A percentile compares a stretch with the other conserved stretches of the same genome.
These are phyloP conservation scores for Geranium brycei DNA, from an alignment of 345 rosid genomes.

Conservation along the genomic window DNA sequence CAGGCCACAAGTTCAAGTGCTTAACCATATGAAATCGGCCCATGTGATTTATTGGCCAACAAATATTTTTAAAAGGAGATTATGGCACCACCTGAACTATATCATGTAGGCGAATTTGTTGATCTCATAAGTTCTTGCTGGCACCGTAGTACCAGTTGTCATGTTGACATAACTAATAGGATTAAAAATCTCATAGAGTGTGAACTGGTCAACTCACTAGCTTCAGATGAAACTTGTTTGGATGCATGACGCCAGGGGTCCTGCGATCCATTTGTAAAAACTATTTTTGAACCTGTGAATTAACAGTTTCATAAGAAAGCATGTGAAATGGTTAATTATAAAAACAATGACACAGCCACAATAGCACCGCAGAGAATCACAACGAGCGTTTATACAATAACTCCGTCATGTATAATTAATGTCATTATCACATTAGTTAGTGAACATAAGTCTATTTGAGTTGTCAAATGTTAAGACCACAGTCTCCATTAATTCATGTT, in stretches of 20 bases:
- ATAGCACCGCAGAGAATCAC: not conserved
- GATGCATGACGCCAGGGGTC: slow-evolving; percentile 99
- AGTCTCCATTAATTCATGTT: not conserved
- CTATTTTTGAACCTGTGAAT: slow-evolving; percentile 62
- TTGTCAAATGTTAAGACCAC: not conserved
- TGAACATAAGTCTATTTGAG: not conserved
- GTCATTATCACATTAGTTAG: not conserved
- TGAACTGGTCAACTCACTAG: slow-evolving; percentile 29
- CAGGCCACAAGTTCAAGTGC: too few species aligned
- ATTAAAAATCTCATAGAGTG: too few species aligned
- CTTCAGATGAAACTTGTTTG: slow-evolving; percentile 55
- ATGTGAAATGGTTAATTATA: not conserved
- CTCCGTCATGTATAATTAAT: too few species aligned
- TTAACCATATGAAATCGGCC: too few species aligned
- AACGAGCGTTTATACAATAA: not conserved
- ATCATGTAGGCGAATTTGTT: too few species aligned
- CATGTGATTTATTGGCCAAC: too few species aligned
- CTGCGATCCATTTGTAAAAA: slow-evolving; percentile 78
- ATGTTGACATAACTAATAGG: too few species aligned
- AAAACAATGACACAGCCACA: not conserved
- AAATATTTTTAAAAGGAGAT: too few species aligned
- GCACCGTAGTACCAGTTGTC: too few species aligned
- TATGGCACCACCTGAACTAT: too few species aligned
- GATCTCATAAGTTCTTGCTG: too few species aligned
- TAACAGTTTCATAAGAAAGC: not conserved